phyloP scores from a whole-genome alignment of 202 grass and related monocot genomes.

The Carex sylvatica region DNA sequence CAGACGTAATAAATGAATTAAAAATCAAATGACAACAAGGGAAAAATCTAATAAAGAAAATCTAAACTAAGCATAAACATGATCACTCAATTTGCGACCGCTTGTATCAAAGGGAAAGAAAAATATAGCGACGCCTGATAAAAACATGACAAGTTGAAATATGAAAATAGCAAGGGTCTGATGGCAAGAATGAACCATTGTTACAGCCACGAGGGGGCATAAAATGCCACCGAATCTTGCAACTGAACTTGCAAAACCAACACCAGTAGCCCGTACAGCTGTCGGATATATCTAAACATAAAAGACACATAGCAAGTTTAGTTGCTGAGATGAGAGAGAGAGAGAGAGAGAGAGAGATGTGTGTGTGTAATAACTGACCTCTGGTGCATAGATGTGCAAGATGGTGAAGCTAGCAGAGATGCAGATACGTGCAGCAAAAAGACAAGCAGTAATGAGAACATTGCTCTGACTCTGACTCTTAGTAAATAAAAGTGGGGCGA shows the following conservation, averaged over 20 bases:
- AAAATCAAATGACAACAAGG: background rate
- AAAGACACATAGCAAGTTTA: background rate
- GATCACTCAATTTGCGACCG: constrained; percentile 65
- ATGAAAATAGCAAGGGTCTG: constrained; percentile 55
- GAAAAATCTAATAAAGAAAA: constrained; percentile 12
- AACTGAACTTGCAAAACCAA: constrained; percentile 67
- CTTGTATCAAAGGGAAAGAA: constrained; percentile 86
- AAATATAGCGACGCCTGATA: constrained; percentile 39
- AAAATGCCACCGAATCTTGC: constrained; percentile 78
- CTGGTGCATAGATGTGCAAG: constrained; percentile 81
- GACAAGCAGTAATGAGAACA: constrained; percentile 46
- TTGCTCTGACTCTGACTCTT: constrained; percentile 32
- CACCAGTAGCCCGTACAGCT: constrained; percentile 65
- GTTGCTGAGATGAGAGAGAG: background rate
- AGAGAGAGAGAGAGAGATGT: background rate
- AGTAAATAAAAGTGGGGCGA: constrained; percentile 62
- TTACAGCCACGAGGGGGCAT: constrained; percentile 77
- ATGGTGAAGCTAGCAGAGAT: constrained; percentile 73
- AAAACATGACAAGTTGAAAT: constrained; percentile 68
- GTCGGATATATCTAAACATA: constrained; percentile 79
- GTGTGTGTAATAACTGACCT: constrained; percentile 35
- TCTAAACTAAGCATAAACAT: constrained; percentile 38
- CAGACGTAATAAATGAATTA: background rate
- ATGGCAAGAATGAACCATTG: constrained; percentile 72
- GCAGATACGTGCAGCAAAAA: constrained; percentile 70